Evolutionary conservation across 495 filamentous ascomycete genomes (phyloP), one percentile per base, ranked within the genome.

Genomic region (Penicillium herquei): DNA sequence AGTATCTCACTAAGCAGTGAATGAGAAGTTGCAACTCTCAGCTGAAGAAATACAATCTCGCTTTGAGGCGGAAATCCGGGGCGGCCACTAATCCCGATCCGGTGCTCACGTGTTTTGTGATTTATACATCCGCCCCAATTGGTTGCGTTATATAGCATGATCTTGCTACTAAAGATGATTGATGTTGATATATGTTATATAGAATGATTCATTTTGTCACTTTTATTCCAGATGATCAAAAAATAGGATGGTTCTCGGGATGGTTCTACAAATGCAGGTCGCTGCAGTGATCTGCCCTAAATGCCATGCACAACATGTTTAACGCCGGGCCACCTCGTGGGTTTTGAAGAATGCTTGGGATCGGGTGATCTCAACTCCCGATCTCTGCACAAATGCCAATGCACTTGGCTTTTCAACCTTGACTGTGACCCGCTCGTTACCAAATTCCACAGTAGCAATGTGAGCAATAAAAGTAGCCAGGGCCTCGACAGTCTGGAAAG

Each of bases 361-460:
- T 39, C 81, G 67, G 30, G 80, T 84, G 48, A 85, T 79, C 63
- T 84, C 76, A 7, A 85, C 79, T 6, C 80, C 82, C 14, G 82
- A 78, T 52, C 72, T 65, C 54, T 78, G 70, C 6, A 82, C 80
- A 67, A 83, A 83, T 7, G 80, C 75, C 56, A 85, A 49, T 11
- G 82, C 82, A 58, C 77, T 83, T 3, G 82, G 81, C 64, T 85
- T 84, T 56, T 84, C 75, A n/a, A 81, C 74, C 51, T 57, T 59
- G 1, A 83, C 82, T 0, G 79, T 83, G 16, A 83, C 76, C 42
- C 75, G 67, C 43, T 76, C 69, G 54, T 83, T 74, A 7, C 72
- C 75, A 59, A 78, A 83, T 26, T 78, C 72, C 43, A 82, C 69
- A 13, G 79, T 81, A 46, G 72, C 76, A 57, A 77, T 80, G 40